These are phyloP conservation scores for Taphrina pruni DNA, from an alignment of 1,139 yeast species.

Conservation along the genomic window DNA sequence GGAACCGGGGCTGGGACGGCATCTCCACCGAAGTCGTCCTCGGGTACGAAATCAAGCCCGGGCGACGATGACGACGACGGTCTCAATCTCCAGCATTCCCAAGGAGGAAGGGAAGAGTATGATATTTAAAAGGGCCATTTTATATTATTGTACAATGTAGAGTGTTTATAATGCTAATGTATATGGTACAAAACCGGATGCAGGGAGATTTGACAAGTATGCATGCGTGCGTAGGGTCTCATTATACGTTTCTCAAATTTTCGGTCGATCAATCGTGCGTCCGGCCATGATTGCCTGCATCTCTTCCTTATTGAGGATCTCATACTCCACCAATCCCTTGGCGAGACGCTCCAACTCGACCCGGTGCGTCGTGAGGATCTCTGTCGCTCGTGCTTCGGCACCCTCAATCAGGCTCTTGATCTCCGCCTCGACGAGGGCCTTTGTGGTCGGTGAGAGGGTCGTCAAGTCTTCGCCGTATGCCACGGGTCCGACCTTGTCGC, in stretches of 20 bases:
- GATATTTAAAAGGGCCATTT: no score
- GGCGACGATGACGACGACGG: background rate
- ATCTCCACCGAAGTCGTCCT: constrained; percentile 76
- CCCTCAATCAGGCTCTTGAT: constrained; percentile 73
- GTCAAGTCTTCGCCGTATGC: constrained; percentile 55
- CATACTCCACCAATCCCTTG: constrained; percentile 91
- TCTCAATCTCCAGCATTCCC: no score
- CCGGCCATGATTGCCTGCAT: constrained; percentile 86
- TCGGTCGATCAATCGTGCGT: constrained; percentile 9
- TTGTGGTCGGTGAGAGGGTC: constrained; percentile 64
- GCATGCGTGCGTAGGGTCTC: background rate
- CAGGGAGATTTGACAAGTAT: no score
- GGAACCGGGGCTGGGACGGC: constrained; percentile 95
- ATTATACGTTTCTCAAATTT: background rate
- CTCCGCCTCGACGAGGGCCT: constrained; percentile 91
- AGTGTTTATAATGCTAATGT: constrained; percentile 12
- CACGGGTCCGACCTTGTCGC: constrained; percentile 90
- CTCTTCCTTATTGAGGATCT: constrained; percentile 88
- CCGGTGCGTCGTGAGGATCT: constrained; percentile 64
- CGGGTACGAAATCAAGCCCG: constrained; percentile 68
- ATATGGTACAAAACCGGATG: constrained; percentile 7
- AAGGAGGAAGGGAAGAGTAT: no score
- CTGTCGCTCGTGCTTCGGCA: constrained; percentile 81
- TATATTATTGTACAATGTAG: background rate
- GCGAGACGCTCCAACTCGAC: constrained; percentile 87